Evolutionary conservation across 2,329 filamentous ascomycete species (phyloP).

Genomic region (Alternaria conjuncta): DNA sequence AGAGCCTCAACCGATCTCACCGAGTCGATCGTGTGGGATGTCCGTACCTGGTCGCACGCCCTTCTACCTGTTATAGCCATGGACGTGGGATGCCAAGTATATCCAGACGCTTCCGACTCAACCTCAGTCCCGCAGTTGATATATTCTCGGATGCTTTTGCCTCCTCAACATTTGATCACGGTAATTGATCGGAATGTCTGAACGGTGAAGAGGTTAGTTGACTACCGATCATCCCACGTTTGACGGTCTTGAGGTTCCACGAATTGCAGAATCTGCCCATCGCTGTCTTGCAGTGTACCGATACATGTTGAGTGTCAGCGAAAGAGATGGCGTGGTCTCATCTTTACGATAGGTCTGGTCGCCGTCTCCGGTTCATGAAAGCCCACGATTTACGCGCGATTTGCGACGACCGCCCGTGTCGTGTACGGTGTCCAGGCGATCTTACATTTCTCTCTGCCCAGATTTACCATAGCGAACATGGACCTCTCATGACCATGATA

Average conservation of each 20-base stretch:
- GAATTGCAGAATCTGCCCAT: background rate
- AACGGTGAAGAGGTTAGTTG: background rate
- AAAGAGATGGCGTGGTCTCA: background rate
- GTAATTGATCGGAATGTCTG: background rate
- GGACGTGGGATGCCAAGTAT: slow-evolving; percentile 36
- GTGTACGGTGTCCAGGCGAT: background rate
- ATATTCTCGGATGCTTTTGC: slow-evolving; percentile 4
- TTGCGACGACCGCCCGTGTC: background rate
- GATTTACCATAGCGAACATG: background rate
- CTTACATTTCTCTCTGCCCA: background rate
- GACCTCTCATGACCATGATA: background rate
- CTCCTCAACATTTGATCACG: slow-evolving; percentile 22
- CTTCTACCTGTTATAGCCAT: slow-evolving; percentile 18
- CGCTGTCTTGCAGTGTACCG: slow-evolving; percentile 1
- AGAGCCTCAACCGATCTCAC: slow-evolving; percentile 20
- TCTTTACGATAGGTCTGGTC: background rate
- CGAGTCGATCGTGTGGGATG: slow-evolving; percentile 30
- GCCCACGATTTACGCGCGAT: background rate
- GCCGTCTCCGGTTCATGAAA: background rate
- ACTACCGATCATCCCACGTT: slow-evolving; percentile 3
- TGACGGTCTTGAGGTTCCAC: slow-evolving; percentile 1
- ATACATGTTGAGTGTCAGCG: slow-evolving; percentile 1
- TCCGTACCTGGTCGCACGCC: slow-evolving; percentile 16
- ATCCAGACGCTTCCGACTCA: slow-evolving; percentile 18
- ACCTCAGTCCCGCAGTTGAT: slow-evolving; percentile 14